A percentile compares a stretch with the other conserved stretches of the same genome.
Evolutionary conservation across 768 basidiomycete species (phyloP).

Genomic region (Lactifluus hygrophoroides): DNA sequence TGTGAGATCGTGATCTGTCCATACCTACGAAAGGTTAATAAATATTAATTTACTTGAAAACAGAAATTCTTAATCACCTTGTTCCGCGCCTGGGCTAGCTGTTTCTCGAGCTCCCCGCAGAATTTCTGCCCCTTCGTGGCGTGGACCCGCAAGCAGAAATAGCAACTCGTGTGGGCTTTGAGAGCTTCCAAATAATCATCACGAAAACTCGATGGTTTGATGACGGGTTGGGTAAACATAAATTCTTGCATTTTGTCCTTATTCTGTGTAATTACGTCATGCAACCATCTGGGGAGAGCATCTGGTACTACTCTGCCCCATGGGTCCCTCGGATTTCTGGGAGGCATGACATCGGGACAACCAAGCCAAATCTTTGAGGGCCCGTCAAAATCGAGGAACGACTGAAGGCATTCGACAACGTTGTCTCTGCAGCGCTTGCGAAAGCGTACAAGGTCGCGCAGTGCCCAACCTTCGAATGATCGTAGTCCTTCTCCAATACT

Average conservation of each 20-base stretch:
- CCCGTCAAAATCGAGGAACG: neutral
- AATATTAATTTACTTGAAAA: neutral
- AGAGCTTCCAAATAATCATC: neutral
- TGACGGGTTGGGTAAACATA: neutral
- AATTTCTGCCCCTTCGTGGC: neutral
- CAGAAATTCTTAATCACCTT: neutral
- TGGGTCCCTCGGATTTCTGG: too few species aligned
- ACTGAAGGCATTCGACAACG: neutral
- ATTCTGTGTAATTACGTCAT: neutral
- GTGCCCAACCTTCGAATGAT: neutral
- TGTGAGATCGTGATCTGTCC: too few species aligned
- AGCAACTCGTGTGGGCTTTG: neutral
- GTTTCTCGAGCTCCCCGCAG: neutral
- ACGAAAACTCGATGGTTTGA: neutral
- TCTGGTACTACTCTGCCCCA: neutral
- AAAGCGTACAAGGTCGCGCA: neutral
- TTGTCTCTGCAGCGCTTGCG: neutral
- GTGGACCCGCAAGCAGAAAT: neutral
- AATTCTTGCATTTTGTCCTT: neutral
- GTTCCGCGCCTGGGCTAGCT: neutral
- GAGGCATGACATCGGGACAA: neutral
- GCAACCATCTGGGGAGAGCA: neutral
- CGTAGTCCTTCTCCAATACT: neutral
- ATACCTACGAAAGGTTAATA: neutral
- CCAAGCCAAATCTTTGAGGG: neutral